Evolutionary conservation across 106 monocot genomes (phyloP), one percentile per base, ranked within the genome.

Genomic region (Dendrobium huoshanense): DNA sequence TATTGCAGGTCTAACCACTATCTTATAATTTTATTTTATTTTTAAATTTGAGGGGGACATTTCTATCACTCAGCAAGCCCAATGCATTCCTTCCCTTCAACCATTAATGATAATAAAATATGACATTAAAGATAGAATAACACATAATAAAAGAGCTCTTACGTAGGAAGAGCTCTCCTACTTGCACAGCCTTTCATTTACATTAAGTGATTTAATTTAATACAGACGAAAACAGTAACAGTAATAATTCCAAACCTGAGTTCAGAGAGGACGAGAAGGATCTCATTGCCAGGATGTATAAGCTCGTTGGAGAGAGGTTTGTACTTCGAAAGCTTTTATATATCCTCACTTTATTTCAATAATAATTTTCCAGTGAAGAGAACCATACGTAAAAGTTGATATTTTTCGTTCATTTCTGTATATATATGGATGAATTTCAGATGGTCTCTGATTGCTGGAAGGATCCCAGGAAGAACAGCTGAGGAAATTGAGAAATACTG

Each of bases 391-490:
- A 22, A 22, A 22, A 22, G 22, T 11, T 11, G 10, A 70, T 70
- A 37, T 33, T 15, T 16, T 56, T 37, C 37, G 3, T 37, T 37
- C 41, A 9, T 45, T 41, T 43, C n/a, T 9, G 31, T 49, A 25
- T 80, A 4, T 49, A 72, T 31, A 2, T 37, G 37, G 37, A 37
- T 37, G 2, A 3, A 37, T 3, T 51, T 18, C 72, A 83, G 83
- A 51, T 83, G 83, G 83, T 70, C 78, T 83, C 70, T 83, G 47
- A 83, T 83, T 77, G 83, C 83, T 78, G 83, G 83, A 72, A 77
- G 83, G 78, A 78, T 83, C 19, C 83, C 83, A n/a, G 83, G 83
- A 72, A 83, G 83, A 70, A 83, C 72, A 54, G 77, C 77, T 41
- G 72, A 78, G 15, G 83, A 83, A 72, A 83, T 83, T 49, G 83